Base-by-base conservation (phyloP, 352 stramenopile genomes). In the Blastocystis sp. region DNA sequence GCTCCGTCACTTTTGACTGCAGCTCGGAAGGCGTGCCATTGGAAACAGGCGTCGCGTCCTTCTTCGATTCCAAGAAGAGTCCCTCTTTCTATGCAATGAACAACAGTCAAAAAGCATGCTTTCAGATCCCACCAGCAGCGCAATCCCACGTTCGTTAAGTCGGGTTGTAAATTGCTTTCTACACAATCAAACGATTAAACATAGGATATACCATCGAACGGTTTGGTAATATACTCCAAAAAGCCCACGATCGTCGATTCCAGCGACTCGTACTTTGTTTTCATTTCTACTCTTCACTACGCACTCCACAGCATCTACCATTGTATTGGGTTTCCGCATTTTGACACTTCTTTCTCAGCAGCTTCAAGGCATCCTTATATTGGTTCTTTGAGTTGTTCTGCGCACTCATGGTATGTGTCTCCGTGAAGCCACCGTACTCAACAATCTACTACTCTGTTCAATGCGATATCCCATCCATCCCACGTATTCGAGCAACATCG, bases 81-180 rank as follows among this genome's bases (percentile, higher is more conserved):
- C 69, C 69, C 2, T 79, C 45, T 62, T 79, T 79, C 69, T 79
- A 42, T 24, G 1, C 21, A 34, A 63, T 79, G 19, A 79, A 11
- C 24, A 17, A 34, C 43, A 42, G 45, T 14, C 45, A 17, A 17
- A 61, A 61, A 24, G 11, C 10, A 19, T 62, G 63, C 69, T 54
- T 79, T 79, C 43, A 79, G n/a, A 62, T 79, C 69, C 69, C 69
- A 79, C 69, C 69, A 79, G 43, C 69, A 79, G 28, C 69, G 69
- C 2, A 79, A 24, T 64, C 38, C 69, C 19, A 34, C 52, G 38
- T 11, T 61, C 24, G 69, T 79, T 28, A 79, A 61, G 38, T 79
- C 69, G 19, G 69, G 69, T 52, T 79, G 69, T 40, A 45, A 45
- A 61, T 79, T 79, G 38, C 24, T 61, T 79, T 79, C 69, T 79